Evolutionary conservation across 2,329 filamentous ascomycete genomes (phyloP), one percentile per base, ranked within the genome.

Genomic region (Trichoderma endophyticum): DNA sequence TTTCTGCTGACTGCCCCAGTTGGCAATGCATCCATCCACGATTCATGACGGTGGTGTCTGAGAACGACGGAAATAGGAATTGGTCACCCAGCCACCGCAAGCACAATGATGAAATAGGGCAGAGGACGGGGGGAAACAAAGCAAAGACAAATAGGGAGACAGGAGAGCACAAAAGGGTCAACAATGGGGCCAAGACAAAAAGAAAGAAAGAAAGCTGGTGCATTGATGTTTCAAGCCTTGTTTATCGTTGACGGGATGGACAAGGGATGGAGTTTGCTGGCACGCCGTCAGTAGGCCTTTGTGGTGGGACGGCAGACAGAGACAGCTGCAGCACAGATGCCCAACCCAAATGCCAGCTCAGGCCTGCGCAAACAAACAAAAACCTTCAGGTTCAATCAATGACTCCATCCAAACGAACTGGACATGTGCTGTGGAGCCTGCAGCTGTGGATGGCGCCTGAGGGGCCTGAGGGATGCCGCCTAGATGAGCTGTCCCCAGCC

Each of bases 361-460:
- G 66, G 66, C 66, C 8, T 32, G 36, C 15, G 18, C 36, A 30
- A 54, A 24, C 65, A 60, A 69, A 56, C 34, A 36, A 36, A 34
- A 36, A 43, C 21, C 14, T 28, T 39, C 32, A 63, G 34, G 21
- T 28, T 28, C 43, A 21, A 48, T 21, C 15, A 43, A 9, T 43
- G 34, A n/a, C 39, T 28, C 61, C 39, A 32, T 51, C 18, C n/a
- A 7, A 30, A 56, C 30, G 68, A 62, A 70, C 34, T 36, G 34
- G 34, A 15, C 59, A 56, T 48, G 43, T 36, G 68, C 60, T 32
- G 69, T 71, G 69, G 62, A 66, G 51, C 60, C 51, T 48, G 56
- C 51, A 71, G 48, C 69, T 66, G 69, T 51, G 34, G 65, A 65
- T 60, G 54, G 30, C 61, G 69, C 69, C 69, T 71, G 62, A 71